These are phyloP conservation scores for Fusarium nygamai DNA, from an alignment of 2,329 filamentous ascomycete species.

Conservation along the genomic window DNA sequence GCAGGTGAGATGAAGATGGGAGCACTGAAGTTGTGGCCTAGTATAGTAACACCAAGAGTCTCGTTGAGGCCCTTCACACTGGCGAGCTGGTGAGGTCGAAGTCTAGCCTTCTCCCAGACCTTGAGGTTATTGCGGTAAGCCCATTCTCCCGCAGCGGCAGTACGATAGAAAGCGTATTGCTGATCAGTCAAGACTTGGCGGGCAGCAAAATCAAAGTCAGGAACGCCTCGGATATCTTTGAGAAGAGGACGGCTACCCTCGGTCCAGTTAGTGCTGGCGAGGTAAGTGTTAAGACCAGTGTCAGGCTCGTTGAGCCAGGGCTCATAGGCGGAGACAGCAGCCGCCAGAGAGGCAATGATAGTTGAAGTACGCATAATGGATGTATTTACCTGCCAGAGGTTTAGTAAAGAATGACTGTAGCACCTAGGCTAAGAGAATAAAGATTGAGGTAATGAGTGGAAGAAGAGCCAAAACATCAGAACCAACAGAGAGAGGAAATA, in stretches of 20 bases:
- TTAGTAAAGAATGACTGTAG: slow-evolving; percentile 19
- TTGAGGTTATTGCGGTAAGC: slow-evolving; percentile 63
- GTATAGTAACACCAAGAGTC: slow-evolving; percentile 53
- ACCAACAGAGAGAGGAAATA: neutral
- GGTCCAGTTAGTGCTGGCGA: slow-evolving; percentile 45
- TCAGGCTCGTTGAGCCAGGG: slow-evolving; percentile 50
- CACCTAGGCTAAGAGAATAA: neutral
- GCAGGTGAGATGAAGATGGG: slow-evolving; percentile 62
- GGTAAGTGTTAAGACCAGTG: slow-evolving; percentile 47
- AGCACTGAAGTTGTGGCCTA: slow-evolving; percentile 58
- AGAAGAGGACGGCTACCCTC: slow-evolving; percentile 51
- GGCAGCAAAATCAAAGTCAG: slow-evolving; percentile 62
- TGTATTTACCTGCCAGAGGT: slow-evolving; percentile 21
- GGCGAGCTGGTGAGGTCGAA: slow-evolving; percentile 51
- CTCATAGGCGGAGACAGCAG: slow-evolving; percentile 43
- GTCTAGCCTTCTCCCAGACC: slow-evolving; percentile 56
- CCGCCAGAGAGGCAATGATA: slow-evolving; percentile 32
- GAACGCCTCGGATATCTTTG: slow-evolving; percentile 54
- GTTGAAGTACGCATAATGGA: slow-evolving; percentile 28
- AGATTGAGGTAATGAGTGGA: neutral
- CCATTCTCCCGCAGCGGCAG: slow-evolving; percentile 61
- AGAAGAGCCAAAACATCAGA: neutral
- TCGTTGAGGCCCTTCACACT: slow-evolving; percentile 49
- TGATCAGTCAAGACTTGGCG: slow-evolving; percentile 53
- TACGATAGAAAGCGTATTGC: slow-evolving; percentile 60